Evolutionary conservation across 2,329 filamentous ascomycete species (phyloP), one percentile per base, ranked within the genome.

Genomic region (Epichloe baconii): DNA sequence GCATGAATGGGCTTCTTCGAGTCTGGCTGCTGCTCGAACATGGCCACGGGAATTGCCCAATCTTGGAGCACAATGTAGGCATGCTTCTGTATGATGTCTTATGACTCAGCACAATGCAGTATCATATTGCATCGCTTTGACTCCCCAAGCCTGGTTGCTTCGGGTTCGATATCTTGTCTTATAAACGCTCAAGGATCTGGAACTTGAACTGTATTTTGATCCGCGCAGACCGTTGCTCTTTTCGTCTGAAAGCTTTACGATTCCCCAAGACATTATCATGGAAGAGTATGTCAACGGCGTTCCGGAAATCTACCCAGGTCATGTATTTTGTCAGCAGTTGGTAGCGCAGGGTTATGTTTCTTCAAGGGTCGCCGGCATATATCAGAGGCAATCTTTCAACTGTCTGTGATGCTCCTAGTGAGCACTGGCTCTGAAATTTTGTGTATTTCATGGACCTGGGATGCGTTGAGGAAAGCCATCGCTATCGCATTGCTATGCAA

Each of bases 391-490:
- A 12, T 17, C 15, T 34, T 40, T n/a, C 40, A n/a, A 19, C 40
- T 36, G 21, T n/a, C 7, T 36, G 35, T 15, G 19, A 21, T 26
- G 34, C 15, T 40, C 43, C 15, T 43, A 44, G 31, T 12, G 15
- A 31, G n/a, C 3, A 40, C 5, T 21, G 15, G 19, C 11, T 35
- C 36, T 42, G 17, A 12, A 43, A 43, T n/a, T 31, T 5, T 31
- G 15, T 12, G 34, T 46, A 8, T 36, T 21, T 1, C 15, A 45
- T 45, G 10, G 26, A 71, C 72, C 1, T 61, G 77, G 0, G 72
- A 76, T 54, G 64, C 66, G 0, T 57, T 65, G 0, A 59, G 63
- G 1, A 59, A 59, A 19, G 61, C 62, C 5, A 54, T 68, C 3
- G 58, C 60, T 1, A 59, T 54, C 2, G 57, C 60, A 0, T 60